Evolutionary conservation across 805 yeast species (phyloP).

Genomic region (Zygoascus bituminiphila): DNA sequence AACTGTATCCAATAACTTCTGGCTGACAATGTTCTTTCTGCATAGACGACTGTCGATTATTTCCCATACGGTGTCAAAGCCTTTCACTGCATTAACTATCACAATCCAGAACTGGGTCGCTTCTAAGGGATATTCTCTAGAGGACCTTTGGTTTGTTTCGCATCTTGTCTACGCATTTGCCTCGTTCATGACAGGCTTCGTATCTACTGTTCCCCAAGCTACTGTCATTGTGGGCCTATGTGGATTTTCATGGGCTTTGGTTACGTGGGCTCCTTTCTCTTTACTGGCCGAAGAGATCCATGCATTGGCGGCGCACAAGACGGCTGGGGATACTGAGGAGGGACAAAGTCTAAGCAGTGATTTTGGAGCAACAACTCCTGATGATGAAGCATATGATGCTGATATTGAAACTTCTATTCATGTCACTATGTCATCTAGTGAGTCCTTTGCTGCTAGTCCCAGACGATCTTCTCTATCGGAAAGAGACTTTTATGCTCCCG

Average conservation of each 20-base stretch:
- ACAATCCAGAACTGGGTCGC: constrained; percentile 1
- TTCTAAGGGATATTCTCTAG: constrained; percentile 4
- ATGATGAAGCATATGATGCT: background rate
- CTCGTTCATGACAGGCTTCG: constrained; percentile 40
- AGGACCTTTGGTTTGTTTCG: constrained; percentile 40
- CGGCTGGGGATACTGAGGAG: background rate
- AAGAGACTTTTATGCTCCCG: constrained; percentile 8
- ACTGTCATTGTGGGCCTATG: constrained; percentile 42
- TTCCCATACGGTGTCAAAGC: background rate
- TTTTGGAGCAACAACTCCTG: background rate
- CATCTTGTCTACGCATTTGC: constrained; percentile 47
- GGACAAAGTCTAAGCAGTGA: background rate
- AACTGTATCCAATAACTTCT: background rate
- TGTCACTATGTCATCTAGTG: background rate
- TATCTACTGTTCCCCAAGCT: constrained; percentile 36
- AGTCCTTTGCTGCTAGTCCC: background rate
- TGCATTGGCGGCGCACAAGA: constrained; percentile 11
- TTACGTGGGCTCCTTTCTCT: constrained; percentile 64
- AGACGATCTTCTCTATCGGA: constrained; percentile 10
- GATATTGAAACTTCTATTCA: background rate
- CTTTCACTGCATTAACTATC: background rate
- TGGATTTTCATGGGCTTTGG: constrained; percentile 61
- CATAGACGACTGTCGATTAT: background rate
- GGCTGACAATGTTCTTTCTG: background rate
- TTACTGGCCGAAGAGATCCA: constrained; percentile 43